A percentile compares a stretch with the other conserved stretches of the same genome.
Conservation (phyloP, 495 filamentous ascomycete genomes). For the Baudoinia panamericana region DNA sequence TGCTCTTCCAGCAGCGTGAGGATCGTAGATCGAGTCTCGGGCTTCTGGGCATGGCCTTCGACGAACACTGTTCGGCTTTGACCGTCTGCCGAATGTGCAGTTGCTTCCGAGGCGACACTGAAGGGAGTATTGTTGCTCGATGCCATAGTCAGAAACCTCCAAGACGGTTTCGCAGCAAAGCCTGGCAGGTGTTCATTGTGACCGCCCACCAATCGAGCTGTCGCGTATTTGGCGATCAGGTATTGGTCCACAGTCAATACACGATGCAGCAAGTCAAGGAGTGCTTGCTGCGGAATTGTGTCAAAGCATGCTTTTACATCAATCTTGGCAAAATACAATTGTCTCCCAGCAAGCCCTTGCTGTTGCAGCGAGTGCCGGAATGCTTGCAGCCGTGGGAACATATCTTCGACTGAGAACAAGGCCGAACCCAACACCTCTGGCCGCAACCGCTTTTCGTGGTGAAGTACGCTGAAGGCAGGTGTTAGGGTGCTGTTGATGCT, state of each 20-base stretch:
- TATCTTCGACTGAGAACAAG: conserved; percentile 67
- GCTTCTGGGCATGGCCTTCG: conserved; percentile 41
- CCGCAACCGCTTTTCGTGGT: conserved; percentile 60
- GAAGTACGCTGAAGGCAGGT: conserved; percentile 64
- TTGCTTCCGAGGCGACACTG: conserved; percentile 43
- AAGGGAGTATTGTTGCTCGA: conserved; percentile 37
- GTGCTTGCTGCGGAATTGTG: conserved; percentile 69
- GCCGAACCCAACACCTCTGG: conserved; percentile 55
- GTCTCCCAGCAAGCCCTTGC: conserved; percentile 20
- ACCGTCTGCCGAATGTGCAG: conserved; percentile 32
- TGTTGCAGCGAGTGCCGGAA: conserved; percentile 44
- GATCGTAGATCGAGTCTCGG: conserved; percentile 44
- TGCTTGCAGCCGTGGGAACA: conserved; percentile 57
- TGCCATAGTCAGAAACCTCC: conserved; percentile 52
- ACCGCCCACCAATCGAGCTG: conserved; percentile 43
- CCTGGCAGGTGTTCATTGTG: conserved; percentile 2
- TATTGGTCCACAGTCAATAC: conserved; percentile 57
- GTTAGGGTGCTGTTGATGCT: conserved; percentile 74
- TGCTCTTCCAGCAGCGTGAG: conserved; percentile 62
- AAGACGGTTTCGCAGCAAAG: conserved; percentile 37
- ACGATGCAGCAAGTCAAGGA: conserved; percentile 52
- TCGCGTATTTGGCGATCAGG: conserved; percentile 57
- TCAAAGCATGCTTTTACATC: conserved; percentile 92
- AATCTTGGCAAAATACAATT: conserved; percentile 75
- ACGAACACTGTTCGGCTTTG: conserved; percentile 65